Evolutionary conservation across 139 green algal genomes (phyloP).

Genomic region (Asterochloris erici): DNA sequence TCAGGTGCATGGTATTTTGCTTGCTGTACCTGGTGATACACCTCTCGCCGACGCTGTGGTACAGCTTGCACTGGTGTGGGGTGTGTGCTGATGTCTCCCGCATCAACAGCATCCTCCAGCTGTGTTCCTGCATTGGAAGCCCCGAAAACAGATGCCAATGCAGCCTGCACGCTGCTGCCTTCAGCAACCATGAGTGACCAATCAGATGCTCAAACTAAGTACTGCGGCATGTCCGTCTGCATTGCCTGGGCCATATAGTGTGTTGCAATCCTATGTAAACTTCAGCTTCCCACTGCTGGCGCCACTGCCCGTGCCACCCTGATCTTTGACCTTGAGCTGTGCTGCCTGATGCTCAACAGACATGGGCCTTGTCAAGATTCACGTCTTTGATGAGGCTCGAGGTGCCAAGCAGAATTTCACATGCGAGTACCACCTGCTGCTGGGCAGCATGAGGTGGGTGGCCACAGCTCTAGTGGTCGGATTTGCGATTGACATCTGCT

Average conservation of each 20-base stretch:
- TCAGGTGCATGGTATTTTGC: too few species aligned
- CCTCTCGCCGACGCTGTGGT: too few species aligned
- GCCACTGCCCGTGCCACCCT: background rate
- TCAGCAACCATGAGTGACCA: too few species aligned
- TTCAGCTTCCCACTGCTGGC: background rate
- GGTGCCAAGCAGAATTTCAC: constrained; percentile 7
- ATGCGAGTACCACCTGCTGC: background rate
- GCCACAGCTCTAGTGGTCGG: background rate
- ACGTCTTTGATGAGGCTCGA: constrained; percentile 11
- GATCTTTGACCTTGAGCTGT: background rate
- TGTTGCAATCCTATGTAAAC: background rate
- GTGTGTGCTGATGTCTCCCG: too few species aligned
- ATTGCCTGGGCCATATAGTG: too few species aligned
- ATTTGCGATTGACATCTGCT: too few species aligned
- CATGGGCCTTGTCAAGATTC: constrained; percentile 16
- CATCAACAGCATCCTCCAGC: background rate
- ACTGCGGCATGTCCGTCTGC: too few species aligned
- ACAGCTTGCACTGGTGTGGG: too few species aligned
- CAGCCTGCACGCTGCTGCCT: background rate
- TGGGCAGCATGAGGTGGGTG: constrained; percentile 4
- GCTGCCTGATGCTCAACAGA: background rate
- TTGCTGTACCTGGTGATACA: too few species aligned
- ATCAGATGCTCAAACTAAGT: too few species aligned
- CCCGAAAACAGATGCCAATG: background rate
- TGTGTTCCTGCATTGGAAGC: background rate